Evolutionary conservation across 108 stramenopile species (phyloP).

Genomic region (Chaetoceros tenuissimus): DNA sequence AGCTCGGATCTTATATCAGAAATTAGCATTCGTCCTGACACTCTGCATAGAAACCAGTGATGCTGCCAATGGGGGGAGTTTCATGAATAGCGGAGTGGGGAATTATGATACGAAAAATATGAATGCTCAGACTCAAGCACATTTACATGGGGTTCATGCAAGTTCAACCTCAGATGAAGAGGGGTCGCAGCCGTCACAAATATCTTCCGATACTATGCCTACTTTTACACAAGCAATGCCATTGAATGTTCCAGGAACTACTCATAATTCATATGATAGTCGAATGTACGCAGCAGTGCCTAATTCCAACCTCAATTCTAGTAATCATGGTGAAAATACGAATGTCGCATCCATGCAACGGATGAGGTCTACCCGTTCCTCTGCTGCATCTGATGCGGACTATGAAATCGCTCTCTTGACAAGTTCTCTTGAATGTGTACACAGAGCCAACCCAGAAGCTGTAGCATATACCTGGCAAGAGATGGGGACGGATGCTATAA

Average conservation of each 20-base stretch:
- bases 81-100: not conserved
- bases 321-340: not conserved
- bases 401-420: conserved; percentile 40
- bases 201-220: no score
- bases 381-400: conserved; percentile 15
- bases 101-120: not conserved
- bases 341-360: not conserved
- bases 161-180: no score
- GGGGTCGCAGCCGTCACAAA: no score
- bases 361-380: not conserved
- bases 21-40: conserved; percentile 31
- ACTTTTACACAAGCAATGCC: no score
- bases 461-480: conserved; percentile 45
- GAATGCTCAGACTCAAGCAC: no score
- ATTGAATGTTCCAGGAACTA: no score
- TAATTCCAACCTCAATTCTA: no score
- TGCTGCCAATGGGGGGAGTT: not conserved
- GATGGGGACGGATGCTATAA: conserved; percentile 30
- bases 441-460: conserved; percentile 39
- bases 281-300: no score
- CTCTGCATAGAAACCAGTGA: not conserved
- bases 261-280: no score
- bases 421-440: conserved; percentile 43
- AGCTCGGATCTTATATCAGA: conserved; percentile 38
- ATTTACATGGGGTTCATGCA: no score